Evolutionary conservation across 495 filamentous ascomycete species (phyloP).

Genomic region (Penicillium herquei): DNA sequence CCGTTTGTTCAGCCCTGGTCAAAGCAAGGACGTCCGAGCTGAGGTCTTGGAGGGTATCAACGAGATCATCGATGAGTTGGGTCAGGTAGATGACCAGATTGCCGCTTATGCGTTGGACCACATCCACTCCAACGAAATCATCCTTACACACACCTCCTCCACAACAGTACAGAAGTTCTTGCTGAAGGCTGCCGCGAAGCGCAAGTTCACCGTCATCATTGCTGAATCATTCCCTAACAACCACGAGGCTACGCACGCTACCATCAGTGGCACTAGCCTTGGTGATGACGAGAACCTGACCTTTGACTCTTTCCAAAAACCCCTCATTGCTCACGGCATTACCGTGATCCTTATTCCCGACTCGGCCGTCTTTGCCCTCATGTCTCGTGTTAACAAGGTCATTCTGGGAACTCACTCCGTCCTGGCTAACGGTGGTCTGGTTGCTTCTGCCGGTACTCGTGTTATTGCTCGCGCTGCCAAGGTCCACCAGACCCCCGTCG

Average conservation of each 20-base stretch:
- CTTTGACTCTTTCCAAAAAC: constrained; percentile 65
- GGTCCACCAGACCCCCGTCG: constrained; percentile 74
- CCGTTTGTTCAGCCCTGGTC: constrained; percentile 32
- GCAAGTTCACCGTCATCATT: constrained; percentile 85
- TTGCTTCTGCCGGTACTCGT: constrained; percentile 75
- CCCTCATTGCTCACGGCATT: constrained; percentile 72
- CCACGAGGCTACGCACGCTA: constrained; percentile 57
- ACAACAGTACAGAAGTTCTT: constrained; percentile 83
- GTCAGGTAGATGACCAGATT: constrained; percentile 85
- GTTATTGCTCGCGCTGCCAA: constrained; percentile 80
- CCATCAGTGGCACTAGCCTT: constrained; percentile 50
- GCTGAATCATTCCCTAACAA: constrained; percentile 71
- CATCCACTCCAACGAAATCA: constrained; percentile 86
- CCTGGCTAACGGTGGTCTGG: constrained; percentile 78
- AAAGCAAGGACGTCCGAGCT: constrained; percentile 66
- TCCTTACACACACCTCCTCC: constrained; percentile 79
- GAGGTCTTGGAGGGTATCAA: constrained; percentile 85
- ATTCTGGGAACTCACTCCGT: constrained; percentile 83
- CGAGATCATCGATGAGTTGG: constrained; percentile 89
- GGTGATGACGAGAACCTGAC: constrained; percentile 48
- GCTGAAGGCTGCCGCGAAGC: constrained; percentile 75
- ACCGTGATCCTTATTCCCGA: constrained; percentile 80
- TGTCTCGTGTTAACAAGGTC: constrained; percentile 92
- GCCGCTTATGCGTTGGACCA: constrained; percentile 81
- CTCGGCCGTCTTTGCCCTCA: constrained; percentile 82